Base-by-base conservation (phyloP, 495 filamentous ascomycete species). In the Oidiodendron maius region DNA sequence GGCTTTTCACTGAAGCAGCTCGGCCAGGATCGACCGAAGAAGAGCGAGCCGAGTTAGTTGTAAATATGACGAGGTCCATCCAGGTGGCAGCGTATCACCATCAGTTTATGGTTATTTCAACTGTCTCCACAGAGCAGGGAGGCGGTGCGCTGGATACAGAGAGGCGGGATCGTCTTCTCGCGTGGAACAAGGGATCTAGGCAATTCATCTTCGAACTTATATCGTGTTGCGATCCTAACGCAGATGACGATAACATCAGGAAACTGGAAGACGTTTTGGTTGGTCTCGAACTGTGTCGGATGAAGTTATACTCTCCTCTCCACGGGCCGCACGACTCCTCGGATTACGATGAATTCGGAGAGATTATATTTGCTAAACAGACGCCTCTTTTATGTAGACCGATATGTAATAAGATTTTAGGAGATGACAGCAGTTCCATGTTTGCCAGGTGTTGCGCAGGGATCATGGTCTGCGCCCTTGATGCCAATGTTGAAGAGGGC, bases 121-220 rank as follows among this genome's bases (percentile, higher is more conserved):
- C 38, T 13, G 11, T 47, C 11, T 6, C 20, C 10, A 3, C 18
- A 35, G 44, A 47, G 13, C 2, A 13, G 8, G 9, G 21, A 8
- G 18, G 21, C 16, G 17, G 44, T 12, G 12, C 44, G 3, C 18
- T 11, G 8, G 36, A 47, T n/a, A 12, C 30, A 3, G 20, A 37
- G 11, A 32, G 46, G 26, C 32, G 46, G 17, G 9, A 18, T 1
- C 11, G 4, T n/a, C 22, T 48, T n/a, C 20, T 38, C 11, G 21
- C 18, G 3, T 48, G 46, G 46, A 48, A 48, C 30, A 18, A 24
- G 2, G 46, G 46, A 2, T 40, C 46, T 1, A 23, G 46, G 8
- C 6, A 26, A 8, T 48, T 48, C 18, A 16, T 48, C 13, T 3
- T 18, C 23, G 6, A 15, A 30, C 35, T 40, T n/a, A 10, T 26